A percentile compares a stretch with the other conserved stretches of the same genome.
Evolutionary conservation across 1,139 yeast species (phyloP).

Genomic region (Scheffersomyces segobiensis): DNA sequence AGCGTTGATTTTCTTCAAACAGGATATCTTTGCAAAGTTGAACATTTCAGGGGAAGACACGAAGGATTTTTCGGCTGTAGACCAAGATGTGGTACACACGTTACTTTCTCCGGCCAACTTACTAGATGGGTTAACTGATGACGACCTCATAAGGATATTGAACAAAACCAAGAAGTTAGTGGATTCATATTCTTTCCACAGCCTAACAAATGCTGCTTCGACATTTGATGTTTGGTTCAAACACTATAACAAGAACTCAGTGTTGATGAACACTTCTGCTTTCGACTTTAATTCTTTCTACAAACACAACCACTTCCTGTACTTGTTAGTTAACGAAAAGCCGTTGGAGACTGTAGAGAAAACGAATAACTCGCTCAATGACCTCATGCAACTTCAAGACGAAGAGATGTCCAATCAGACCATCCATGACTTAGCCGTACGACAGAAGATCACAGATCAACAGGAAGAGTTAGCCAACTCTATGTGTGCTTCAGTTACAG

Average conservation of each 20-base stretch:
- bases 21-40: conserved; percentile 34
- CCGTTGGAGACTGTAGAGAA: background rate
- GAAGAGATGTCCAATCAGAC: conserved; percentile 29
- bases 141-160: conserved; percentile 38
- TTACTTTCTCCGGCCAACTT: conserved; percentile 35
- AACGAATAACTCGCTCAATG: background rate
- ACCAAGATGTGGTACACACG: conserved; percentile 48
- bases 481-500: conserved; percentile 8
- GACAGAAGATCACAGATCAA: conserved; percentile 20
- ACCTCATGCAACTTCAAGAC: conserved; percentile 29
- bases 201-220: conserved; percentile 21
- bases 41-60: conserved; percentile 12
- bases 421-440: conserved; percentile 21
- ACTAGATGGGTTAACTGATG: conserved; percentile 30
- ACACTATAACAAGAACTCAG: conserved; percentile 23
- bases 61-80: conserved; percentile 23
- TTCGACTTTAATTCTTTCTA: conserved; percentile 1
- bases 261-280: conserved; percentile 18
- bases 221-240: conserved; percentile 41
- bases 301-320: conserved; percentile 6
- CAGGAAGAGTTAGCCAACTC: conserved; percentile 30
- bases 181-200: conserved; percentile 26
- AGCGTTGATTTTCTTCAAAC: conserved; percentile 43
- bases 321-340: conserved; percentile 3
- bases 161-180: conserved; percentile 31